Evolutionary conservation across 148 eudicot species (phyloP).

Genomic region (Linanthus parryae): DNA sequence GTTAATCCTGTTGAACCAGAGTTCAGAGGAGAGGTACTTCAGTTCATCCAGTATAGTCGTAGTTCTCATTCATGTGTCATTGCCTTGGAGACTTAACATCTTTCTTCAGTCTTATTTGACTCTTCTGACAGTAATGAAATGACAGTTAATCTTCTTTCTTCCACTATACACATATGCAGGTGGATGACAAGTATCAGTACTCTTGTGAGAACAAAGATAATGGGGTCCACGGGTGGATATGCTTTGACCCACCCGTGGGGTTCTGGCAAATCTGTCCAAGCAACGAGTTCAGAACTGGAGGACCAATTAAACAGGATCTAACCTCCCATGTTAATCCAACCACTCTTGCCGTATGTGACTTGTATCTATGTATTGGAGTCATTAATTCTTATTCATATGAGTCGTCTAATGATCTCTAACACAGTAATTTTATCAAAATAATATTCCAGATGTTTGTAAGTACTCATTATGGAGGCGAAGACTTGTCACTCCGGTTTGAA

Average conservation of each 20-base stretch:
- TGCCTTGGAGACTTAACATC: not conserved
- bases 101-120: not conserved
- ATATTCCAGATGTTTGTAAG: constrained; percentile 45
- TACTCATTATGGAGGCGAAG: constrained; percentile 73
- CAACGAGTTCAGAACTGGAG: constrained; percentile 81
- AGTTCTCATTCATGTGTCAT: not conserved
- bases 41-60: not conserved
- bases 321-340: constrained; percentile 85
- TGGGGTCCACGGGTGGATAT: constrained; percentile 82
- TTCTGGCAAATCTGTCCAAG: constrained; percentile 84
- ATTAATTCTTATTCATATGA: too few species aligned
- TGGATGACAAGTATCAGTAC: constrained; percentile 87
- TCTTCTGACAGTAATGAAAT: not conserved
- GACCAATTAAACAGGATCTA: constrained; percentile 70
- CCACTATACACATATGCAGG: constrained; percentile 34
- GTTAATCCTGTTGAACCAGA: constrained; percentile 69
- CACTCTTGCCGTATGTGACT: constrained; percentile 56
- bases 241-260: constrained; percentile 67
- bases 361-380: too few species aligned
- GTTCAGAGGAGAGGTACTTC: constrained; percentile 73
- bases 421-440: not conserved
- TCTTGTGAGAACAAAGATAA: constrained; percentile 70
- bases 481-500: constrained; percentile 44
- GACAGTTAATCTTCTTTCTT: too few species aligned
- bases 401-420: not conserved